Conservation (phyloP, 306 rosid species). For the Trifolium repens region DNA sequence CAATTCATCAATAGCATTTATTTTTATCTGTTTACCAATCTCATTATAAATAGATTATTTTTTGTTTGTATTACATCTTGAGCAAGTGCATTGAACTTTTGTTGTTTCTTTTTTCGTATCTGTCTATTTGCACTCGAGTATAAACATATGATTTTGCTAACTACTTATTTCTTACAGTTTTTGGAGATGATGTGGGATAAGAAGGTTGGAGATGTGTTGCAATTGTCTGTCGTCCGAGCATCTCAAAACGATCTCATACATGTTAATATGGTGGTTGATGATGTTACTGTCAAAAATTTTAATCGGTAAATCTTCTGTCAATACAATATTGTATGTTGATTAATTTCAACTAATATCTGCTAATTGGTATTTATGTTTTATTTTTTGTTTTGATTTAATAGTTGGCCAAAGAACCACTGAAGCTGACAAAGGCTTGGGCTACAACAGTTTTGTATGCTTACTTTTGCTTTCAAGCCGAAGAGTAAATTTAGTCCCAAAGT, state of each 20-base stretch:
- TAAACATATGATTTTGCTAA: neutral
- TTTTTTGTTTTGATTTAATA: neutral
- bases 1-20: neutral
- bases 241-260: neutral
- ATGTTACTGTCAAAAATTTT: neutral
- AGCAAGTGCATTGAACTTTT: too few relatives aligned
- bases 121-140: too few relatives aligned
- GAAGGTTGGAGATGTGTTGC: neutral
- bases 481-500: too few relatives aligned
- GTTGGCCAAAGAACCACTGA: neutral
- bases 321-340: neutral
- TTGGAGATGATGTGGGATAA: conserved; percentile 16
- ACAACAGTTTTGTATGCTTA: neutral
- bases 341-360: neutral
- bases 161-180: conserved; percentile 1
- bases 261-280: conserved; percentile 4
- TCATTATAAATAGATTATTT: neutral
- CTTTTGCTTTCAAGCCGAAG: too few relatives aligned
- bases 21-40: conserved; percentile 2
- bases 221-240: neutral
- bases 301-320: neutral
- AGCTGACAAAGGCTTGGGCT: neutral
- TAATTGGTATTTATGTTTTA: too few relatives aligned
- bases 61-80: too few relatives aligned
- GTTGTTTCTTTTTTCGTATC: neutral